Conservation (phyloP, 331 rosid genomes). For the Quercus phellos region DNA sequence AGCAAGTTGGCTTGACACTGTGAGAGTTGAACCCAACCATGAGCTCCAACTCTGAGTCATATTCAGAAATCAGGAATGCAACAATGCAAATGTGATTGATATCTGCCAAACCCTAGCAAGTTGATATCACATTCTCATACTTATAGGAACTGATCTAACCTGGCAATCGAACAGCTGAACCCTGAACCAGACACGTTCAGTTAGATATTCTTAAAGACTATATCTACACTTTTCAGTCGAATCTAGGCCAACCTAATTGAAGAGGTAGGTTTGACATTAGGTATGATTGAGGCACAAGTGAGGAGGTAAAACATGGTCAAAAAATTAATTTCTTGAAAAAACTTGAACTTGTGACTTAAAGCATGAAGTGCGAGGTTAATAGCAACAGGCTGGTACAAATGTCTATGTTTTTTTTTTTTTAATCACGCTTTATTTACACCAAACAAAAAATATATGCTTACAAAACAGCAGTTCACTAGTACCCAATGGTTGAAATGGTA, state of each 20-base stretch:
- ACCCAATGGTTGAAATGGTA: too few species aligned
- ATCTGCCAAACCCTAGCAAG: not conserved
- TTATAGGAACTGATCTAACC: not conserved
- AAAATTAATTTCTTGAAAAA: not conserved
- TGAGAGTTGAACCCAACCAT: not conserved
- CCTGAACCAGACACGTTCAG: not conserved
- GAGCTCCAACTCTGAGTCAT: not conserved
- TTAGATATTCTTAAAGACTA: not conserved
- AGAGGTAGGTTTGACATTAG: not conserved
- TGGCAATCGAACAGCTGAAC: not conserved
- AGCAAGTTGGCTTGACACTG: not conserved
- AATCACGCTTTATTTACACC: not conserved
- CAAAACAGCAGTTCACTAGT: not conserved
- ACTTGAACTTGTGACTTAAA: not conserved
- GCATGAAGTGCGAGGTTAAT: not conserved
- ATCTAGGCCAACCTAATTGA: not conserved
- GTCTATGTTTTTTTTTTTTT: not conserved
- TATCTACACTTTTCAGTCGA: not conserved
- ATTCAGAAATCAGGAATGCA: too few species aligned
- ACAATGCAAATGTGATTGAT: too few species aligned
- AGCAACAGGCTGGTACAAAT: not conserved
- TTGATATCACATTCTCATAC: not conserved
- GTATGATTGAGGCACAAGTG: not conserved
- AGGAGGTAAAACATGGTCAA: not conserved
- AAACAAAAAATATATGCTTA: not conserved